Conservation (phyloP, 176 grass and related monocot species). For the Typha latifolia region DNA sequence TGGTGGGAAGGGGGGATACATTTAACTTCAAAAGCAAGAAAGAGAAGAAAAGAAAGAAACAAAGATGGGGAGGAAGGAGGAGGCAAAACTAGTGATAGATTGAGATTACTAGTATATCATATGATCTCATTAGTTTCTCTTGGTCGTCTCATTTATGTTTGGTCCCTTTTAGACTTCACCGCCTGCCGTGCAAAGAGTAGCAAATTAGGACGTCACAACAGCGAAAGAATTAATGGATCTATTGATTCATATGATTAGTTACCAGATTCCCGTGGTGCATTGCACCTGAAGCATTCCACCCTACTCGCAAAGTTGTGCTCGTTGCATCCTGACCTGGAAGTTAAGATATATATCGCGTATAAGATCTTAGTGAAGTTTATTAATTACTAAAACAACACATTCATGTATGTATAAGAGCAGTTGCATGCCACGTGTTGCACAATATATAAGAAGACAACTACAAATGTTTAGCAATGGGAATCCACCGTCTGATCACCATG, state of each 20-base stretch:
- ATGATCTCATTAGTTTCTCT: conserved; percentile 14
- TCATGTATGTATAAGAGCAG: not conserved
- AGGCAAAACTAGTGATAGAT: not conserved
- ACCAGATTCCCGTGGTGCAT: conserved; percentile 80
- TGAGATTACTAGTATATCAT: too few relatives aligned
- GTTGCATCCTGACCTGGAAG: conserved; percentile 79
- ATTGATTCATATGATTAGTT: conserved; percentile 4
- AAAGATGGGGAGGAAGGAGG: not conserved
- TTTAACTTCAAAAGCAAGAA: not conserved
- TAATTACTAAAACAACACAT: too few relatives aligned
- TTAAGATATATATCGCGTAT: not conserved
- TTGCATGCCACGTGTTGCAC: not conserved
- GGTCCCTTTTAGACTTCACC: conserved; percentile 51
- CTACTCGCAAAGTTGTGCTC: conserved; percentile 98
- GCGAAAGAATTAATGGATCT: conserved; percentile 20
- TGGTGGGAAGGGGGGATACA: too few relatives aligned
- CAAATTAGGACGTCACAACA: not conserved
- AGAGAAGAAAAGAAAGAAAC: not conserved
- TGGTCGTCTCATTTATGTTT: not conserved
- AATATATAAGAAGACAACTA: too few relatives aligned
- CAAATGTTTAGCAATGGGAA: too few relatives aligned
- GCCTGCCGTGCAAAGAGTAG: conserved; percentile 21
- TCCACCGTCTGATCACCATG: too few relatives aligned
- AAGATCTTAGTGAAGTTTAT: too few relatives aligned
- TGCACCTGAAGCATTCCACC: conserved; percentile 94